phyloP scores from a whole-genome alignment of 495 filamentous ascomycete genomes.

The Margaritispora aquatica region DNA sequence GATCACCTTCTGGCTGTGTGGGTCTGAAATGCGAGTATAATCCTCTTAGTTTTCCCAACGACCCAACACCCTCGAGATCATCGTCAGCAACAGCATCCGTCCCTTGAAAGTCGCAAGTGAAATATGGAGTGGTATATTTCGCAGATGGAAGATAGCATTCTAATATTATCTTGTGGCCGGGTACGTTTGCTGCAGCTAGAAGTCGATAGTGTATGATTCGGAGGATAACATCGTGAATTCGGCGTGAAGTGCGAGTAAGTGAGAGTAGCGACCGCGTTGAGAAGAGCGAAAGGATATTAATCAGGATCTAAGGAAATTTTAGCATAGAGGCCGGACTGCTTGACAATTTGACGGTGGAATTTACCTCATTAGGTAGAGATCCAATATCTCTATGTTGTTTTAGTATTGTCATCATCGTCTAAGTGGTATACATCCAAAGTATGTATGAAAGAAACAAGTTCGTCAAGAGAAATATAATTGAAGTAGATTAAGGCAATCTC shows the following conservation, averaged over 20 bases:
- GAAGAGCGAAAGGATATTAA: conserved; percentile 56
- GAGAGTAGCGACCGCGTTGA: conserved; percentile 54
- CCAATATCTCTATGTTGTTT: conserved; percentile 15
- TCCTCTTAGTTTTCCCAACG: conserved; percentile 36
- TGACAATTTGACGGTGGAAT: background rate
- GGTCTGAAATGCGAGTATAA: conserved; percentile 25
- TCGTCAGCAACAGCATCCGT: background rate
- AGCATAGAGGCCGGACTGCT: background rate
- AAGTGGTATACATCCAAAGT: background rate
- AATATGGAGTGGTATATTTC: conserved; percentile 60
- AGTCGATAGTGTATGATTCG: conserved; percentile 63
- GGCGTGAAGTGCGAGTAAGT: conserved; percentile 54
- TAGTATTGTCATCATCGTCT: conserved; percentile 34
- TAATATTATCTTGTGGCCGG: conserved; percentile 60
- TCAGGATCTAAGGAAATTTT: conserved; percentile 53
- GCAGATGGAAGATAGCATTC: conserved; percentile 70
- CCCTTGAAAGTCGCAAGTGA: conserved; percentile 50
- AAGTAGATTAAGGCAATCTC: background rate
- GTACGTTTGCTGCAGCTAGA: conserved; percentile 44
- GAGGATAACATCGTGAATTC: conserved; percentile 60
- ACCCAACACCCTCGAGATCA: conserved; percentile 10
- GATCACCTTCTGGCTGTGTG: conserved; percentile 4
- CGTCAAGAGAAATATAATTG: background rate
- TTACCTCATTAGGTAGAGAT: conserved; percentile 19
- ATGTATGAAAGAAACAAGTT: background rate